Base-by-base conservation (phyloP, 2,329 filamentous ascomycete genomes). In the Zymoseptoria crescenta region DNA sequence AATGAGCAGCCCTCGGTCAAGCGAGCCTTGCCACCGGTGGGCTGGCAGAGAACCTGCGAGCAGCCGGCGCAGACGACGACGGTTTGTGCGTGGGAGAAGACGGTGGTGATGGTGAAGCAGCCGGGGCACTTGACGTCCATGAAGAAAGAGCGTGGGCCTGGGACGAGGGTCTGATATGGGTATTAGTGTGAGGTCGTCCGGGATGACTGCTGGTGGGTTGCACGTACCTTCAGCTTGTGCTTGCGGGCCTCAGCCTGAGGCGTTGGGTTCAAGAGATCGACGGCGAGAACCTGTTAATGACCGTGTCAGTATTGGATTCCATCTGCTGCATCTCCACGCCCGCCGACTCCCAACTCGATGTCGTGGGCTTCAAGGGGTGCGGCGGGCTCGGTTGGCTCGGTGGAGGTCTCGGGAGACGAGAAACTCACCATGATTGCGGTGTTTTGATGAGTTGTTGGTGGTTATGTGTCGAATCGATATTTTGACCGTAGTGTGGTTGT, bases 121-220 rank as follows among this genome's bases (percentile, higher is more conserved):
- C 94, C 94, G 79, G 94, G 94, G 89, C 94, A 99, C 89, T 99
- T 99, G 85, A 99, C 94, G 79, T 99, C 94, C 94, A 99, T 99
- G 90, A 99, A 99, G 89, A 97, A 99, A 71, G 93, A 97, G 79
- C 94, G 91, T 75, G 94, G 94, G 70, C 86, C 88, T 74, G 94
- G 94, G 77, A 99, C 94, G 74, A 99, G 89, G 71, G 66, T 69
- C 69, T 72, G 62, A 54, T 62, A 27, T 35, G 2, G 9, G 49
- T 51, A 28, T 58, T 29, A 63, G 35, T 56, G 45, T 8, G 24
- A 30, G 16, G 56, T 49, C 35, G 13, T 30, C 52, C 9, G 20
- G 49, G 35, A 20, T 41, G 48, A 45, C 35, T 16, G 13, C 20
- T 51, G 35, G 55, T 62, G 10, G 52, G 50, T 27, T 13, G 29